phyloP scores from a whole-genome alignment of 2,329 filamentous ascomycete species.

The Periconia macrospinosa region DNA sequence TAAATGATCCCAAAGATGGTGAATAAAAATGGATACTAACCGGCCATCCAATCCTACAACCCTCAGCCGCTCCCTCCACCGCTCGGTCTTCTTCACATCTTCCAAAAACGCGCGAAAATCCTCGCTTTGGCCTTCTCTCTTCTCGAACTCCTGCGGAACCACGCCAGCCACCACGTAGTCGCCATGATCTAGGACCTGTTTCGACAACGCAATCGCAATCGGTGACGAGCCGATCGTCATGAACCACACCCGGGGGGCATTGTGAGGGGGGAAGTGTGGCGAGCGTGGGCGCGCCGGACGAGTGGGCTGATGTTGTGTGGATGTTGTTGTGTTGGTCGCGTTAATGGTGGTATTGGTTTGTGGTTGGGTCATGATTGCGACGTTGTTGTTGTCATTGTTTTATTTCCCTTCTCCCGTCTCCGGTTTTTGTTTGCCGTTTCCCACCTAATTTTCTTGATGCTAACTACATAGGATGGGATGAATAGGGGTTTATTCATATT shows the following conservation, averaged over 20 bases:
- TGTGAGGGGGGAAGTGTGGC: constrained; percentile 62
- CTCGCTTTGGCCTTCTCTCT: constrained; percentile 67
- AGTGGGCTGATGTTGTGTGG: constrained; percentile 43
- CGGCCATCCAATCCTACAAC: constrained; percentile 62
- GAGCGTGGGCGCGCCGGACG: constrained; percentile 39
- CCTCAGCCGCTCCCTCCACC: constrained; percentile 78
- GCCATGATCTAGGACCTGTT: constrained; percentile 82
- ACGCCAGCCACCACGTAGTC: constrained; percentile 88
- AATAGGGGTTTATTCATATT: background rate
- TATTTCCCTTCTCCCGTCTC: too few relatives aligned
- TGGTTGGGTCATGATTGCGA: constrained; percentile 19
- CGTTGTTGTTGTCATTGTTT: too few relatives aligned
- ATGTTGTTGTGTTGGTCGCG: constrained; percentile 16
- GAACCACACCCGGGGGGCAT: constrained; percentile 84
- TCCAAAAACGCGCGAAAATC: constrained; percentile 81
- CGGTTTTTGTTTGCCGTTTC: too few relatives aligned
- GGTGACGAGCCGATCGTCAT: constrained; percentile 85
- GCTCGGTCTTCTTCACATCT: constrained; percentile 67
- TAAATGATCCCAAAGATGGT: background rate
- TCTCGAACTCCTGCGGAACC: constrained; percentile 74
- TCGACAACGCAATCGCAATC: constrained; percentile 78
- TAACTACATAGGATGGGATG: background rate
- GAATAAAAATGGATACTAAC: constrained; percentile 30
- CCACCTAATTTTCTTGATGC: too few relatives aligned
- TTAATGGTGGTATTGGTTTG: background rate